Conservation (phyloP, 805 yeast genomes). For the Candida oleophila region DNA sequence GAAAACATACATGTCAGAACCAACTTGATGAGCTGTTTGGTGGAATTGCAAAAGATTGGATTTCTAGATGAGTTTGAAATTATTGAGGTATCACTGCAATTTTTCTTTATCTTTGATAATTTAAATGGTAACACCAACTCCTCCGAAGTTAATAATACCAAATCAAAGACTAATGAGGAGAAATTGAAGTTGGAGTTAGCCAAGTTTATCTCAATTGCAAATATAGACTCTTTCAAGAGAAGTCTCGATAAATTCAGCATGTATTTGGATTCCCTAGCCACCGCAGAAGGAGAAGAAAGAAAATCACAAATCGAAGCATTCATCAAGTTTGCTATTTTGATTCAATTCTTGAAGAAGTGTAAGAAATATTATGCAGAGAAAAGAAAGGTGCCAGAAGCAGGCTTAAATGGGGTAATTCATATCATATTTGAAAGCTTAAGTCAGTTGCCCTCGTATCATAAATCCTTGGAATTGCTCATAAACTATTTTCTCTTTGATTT, state of each 20-base stretch:
- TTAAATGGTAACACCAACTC: conserved; percentile 14
- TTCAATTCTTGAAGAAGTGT: conserved; percentile 4
- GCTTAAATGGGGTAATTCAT: conserved; percentile 7
- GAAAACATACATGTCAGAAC: conserved; percentile 52
- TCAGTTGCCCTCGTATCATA: conserved; percentile 28
- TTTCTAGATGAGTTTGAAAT: conserved; percentile 62
- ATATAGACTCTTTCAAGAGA: conserved; percentile 37
- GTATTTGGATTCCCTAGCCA: conserved; percentile 5
- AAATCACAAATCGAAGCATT: neutral
- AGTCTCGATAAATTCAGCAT: conserved; percentile 32
- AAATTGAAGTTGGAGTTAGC: conserved; percentile 49
- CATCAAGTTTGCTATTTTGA: neutral
- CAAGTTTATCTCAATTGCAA: conserved; percentile 49
- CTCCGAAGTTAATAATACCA: no score
- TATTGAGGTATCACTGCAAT: conserved; percentile 18
- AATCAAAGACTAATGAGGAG: conserved; percentile 11
- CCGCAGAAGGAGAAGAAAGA: neutral
- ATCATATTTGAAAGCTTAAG: conserved; percentile 32
- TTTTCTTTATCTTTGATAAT: conserved; percentile 17
- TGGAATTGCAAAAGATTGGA: conserved; percentile 57
- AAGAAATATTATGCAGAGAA: conserved; percentile 7
- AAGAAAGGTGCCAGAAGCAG: neutral
- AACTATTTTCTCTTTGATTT: conserved; percentile 45
- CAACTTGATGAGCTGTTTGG: conserved; percentile 49
- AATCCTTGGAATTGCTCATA: conserved; percentile 37